phyloP scores from a whole-genome alignment of 2,329 filamentous ascomycete species.

The Colletotrichum truncatum region DNA sequence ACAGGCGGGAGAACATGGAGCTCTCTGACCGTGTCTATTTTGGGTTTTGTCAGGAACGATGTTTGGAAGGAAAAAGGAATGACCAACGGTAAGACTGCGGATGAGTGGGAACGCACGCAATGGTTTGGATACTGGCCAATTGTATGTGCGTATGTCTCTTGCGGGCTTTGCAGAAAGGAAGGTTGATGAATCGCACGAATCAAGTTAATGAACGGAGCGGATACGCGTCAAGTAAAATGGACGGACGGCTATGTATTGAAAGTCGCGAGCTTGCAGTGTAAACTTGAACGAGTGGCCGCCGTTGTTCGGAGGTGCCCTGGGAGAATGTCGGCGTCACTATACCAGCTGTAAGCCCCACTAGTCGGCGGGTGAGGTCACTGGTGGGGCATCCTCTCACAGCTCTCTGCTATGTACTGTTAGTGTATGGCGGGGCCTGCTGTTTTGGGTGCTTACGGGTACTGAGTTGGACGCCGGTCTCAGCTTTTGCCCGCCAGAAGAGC shows the following conservation, averaged over 20 bases:
- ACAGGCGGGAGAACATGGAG: conserved; percentile 80
- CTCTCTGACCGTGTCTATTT: too few species aligned
- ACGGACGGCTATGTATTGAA: background rate
- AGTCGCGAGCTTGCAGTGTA: background rate
- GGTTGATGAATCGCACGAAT: conserved; percentile 19
- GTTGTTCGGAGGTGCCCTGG: conserved; percentile 1
- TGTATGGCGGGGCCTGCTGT: background rate
- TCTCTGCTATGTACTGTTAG: background rate
- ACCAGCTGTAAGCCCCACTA: conserved; percentile 12
- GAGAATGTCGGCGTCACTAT: conserved; percentile 19
- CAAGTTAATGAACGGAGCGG: conserved; percentile 2
- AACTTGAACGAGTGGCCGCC: background rate
- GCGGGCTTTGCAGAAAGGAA: background rate
- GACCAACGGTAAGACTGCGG: background rate
- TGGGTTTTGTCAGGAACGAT: background rate
- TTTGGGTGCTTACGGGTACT: background rate
- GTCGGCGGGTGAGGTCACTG: conserved; percentile 26
- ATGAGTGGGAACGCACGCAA: background rate
- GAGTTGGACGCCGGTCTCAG: conserved; percentile 17
- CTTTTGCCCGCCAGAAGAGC: background rate
- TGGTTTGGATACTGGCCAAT: background rate
- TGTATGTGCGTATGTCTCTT: background rate
- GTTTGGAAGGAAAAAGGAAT: background rate
- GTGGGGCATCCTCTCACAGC: conserved; percentile 18
- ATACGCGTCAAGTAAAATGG: background rate